These are phyloP conservation scores for Aspergillus nomiae DNA, from an alignment of 2,329 filamentous ascomycete species.

Conservation along the genomic window DNA sequence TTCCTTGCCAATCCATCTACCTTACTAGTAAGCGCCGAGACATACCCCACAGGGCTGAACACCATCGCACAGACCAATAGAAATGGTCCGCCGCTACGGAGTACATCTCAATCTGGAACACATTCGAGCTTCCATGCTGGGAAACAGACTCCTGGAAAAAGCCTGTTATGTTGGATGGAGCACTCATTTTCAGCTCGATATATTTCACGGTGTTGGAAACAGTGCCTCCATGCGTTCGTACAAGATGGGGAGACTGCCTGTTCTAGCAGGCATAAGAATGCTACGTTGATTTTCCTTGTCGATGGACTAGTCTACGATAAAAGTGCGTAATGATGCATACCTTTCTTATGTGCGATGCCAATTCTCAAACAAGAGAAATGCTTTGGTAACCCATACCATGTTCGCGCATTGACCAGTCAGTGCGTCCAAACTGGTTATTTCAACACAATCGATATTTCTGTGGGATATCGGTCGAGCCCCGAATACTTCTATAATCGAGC, in stretches of 20 bases:
- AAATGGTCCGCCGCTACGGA: not conserved
- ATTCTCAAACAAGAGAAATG: not conserved
- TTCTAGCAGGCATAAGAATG: not conserved
- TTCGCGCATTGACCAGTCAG: not conserved
- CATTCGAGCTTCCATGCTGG: not conserved
- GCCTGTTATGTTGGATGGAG: not conserved
- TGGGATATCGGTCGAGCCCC: not conserved
- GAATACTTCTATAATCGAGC: not conserved
- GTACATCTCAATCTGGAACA: not conserved
- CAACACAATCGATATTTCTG: not conserved
- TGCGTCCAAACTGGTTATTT: not conserved
- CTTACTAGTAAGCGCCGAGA: not conserved
- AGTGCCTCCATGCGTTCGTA: not conserved
- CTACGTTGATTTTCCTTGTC: not conserved
- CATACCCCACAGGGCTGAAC: not conserved
- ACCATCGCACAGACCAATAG: not conserved
- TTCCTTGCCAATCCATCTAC: not conserved
- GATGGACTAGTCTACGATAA: not conserved
- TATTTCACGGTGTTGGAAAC: not conserved
- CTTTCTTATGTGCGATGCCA: not conserved
- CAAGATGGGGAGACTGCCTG: not conserved
- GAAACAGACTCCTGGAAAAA: not conserved
- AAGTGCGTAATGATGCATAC: not conserved
- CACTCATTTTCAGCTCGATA: not conserved
- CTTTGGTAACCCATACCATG: conserved; percentile 25